phyloP scores from a whole-genome alignment of 352 stramenopile species.

The Phytophthora palmivora region DNA sequence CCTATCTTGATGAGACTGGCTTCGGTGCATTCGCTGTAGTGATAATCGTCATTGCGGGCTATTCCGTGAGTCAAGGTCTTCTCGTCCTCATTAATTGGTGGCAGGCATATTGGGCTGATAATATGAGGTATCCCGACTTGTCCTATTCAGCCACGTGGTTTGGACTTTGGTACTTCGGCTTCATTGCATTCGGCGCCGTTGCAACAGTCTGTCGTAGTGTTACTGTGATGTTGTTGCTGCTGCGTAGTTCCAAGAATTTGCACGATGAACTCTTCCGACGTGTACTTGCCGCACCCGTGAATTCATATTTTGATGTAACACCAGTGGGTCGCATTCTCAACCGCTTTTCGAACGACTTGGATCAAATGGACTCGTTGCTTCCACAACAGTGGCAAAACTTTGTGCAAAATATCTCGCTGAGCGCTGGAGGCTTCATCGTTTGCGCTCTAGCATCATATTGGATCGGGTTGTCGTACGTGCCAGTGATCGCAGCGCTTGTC shows the following conservation, averaged over 20 bases:
- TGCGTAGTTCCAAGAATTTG: constrained; percentile 39
- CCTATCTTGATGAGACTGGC: constrained; percentile 44
- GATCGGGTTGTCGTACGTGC: constrained; percentile 62
- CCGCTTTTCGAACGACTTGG: constrained; percentile 63
- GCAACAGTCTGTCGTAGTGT: constrained; percentile 32
- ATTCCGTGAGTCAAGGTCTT: constrained; percentile 31
- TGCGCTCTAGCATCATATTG: constrained; percentile 43
- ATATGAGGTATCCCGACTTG: constrained; percentile 16
- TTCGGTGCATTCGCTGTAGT: constrained; percentile 27
- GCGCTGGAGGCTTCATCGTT: constrained; percentile 48
- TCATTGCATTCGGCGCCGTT: constrained; percentile 38
- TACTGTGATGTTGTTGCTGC: constrained; percentile 28
- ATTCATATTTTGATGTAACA: constrained; percentile 62
- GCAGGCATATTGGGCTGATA: constrained; percentile 47
- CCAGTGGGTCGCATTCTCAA: constrained; percentile 61
- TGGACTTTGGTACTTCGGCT: constrained; percentile 45
- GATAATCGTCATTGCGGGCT: constrained; percentile 16
- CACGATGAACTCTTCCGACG: constrained; percentile 48
- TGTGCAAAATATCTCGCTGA: constrained; percentile 44
- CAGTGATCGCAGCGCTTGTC: constrained; percentile 51
- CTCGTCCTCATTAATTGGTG: constrained; percentile 49
- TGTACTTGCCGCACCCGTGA: constrained; percentile 52
- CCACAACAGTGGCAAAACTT: constrained; percentile 48
- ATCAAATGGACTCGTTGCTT: constrained; percentile 55
- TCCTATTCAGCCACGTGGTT: constrained; percentile 28